Conservation (phyloP, 768 basidiomycete genomes). For the Suillus bovinus region DNA sequence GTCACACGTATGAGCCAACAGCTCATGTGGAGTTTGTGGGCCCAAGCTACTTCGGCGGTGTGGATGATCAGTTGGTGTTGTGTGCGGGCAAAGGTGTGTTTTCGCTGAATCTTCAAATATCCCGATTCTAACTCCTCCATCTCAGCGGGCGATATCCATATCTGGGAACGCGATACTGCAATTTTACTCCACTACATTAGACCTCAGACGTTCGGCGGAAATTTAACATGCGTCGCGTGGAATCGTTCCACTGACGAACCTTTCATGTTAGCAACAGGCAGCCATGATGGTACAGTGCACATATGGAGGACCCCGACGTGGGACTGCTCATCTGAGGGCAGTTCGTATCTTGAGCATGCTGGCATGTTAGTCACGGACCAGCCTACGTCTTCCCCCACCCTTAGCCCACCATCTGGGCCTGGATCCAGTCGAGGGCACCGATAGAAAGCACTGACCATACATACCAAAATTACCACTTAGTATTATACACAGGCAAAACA, state of each 20-base stretch:
- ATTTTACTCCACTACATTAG: slow-evolving; percentile 69
- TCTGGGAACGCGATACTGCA: slow-evolving; percentile 85
- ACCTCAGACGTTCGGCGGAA: slow-evolving; percentile 60
- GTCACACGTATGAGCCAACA: slow-evolving; percentile 77
- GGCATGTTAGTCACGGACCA: not conserved
- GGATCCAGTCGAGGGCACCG: not conserved
- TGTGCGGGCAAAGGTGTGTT: slow-evolving; percentile 71
- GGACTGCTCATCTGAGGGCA: slow-evolving; percentile 25
- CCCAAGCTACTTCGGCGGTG: slow-evolving; percentile 80
- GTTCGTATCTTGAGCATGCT: slow-evolving; percentile 26
- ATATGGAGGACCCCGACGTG: slow-evolving; percentile 59
- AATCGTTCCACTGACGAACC: slow-evolving; percentile 58
- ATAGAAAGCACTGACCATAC: not conserved
- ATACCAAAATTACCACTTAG: not conserved
- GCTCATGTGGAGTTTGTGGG: slow-evolving; percentile 72
- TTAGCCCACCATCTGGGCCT: not conserved
- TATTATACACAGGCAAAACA: not conserved
- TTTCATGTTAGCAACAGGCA: slow-evolving; percentile 67
- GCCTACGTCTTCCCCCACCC: not conserved
- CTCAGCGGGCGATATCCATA: slow-evolving; percentile 79
- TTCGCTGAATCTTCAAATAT: not conserved
- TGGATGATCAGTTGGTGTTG: slow-evolving; percentile 74
- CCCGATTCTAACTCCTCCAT: not conserved
- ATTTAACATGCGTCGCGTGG: slow-evolving; percentile 81
- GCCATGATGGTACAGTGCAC: slow-evolving; percentile 72